Conservation (phyloP, 2,329 filamentous ascomycete genomes). For the Rugonectria rugulosa region DNA sequence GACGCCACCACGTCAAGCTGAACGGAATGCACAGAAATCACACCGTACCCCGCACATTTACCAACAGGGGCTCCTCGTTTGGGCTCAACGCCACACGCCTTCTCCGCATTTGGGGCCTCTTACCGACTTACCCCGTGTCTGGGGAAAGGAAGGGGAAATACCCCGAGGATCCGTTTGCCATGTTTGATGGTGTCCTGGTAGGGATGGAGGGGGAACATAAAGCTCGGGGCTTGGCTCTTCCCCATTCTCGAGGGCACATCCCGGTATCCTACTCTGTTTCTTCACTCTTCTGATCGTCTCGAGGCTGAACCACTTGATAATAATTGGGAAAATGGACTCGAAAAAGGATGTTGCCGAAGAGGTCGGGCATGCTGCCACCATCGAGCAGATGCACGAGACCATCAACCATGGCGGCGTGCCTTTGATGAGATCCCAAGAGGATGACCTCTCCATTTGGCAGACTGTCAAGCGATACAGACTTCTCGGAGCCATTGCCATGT, state of each 20-base stretch:
- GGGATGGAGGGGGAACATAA: conserved; percentile 2
- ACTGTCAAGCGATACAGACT: conserved; percentile 45
- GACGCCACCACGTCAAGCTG: neutral
- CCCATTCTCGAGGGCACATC: neutral
- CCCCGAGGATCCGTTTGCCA: neutral
- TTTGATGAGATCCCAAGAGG: conserved; percentile 46
- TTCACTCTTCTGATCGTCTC: neutral
- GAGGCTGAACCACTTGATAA: neutral
- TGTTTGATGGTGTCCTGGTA: neutral
- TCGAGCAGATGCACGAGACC: conserved; percentile 10
- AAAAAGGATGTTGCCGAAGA: conserved; percentile 19
- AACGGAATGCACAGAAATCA: neutral
- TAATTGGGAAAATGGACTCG: conserved; percentile 4
- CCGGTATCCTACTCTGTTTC: neutral
- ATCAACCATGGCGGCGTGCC: conserved; percentile 14
- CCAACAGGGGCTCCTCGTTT: neutral
- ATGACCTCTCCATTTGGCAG: conserved; percentile 50
- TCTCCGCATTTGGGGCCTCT: neutral
- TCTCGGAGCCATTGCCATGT: conserved; percentile 47
- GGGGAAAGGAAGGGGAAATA: neutral
- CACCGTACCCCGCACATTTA: conserved; percentile 10
- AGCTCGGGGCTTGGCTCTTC: neutral
- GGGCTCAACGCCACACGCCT: neutral
- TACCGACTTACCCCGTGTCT: neutral
- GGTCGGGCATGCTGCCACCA: conserved; percentile 14